Base-by-base conservation (phyloP, 2,329 filamentous ascomycete species). In the Neofusicoccum cordaticola region DNA sequence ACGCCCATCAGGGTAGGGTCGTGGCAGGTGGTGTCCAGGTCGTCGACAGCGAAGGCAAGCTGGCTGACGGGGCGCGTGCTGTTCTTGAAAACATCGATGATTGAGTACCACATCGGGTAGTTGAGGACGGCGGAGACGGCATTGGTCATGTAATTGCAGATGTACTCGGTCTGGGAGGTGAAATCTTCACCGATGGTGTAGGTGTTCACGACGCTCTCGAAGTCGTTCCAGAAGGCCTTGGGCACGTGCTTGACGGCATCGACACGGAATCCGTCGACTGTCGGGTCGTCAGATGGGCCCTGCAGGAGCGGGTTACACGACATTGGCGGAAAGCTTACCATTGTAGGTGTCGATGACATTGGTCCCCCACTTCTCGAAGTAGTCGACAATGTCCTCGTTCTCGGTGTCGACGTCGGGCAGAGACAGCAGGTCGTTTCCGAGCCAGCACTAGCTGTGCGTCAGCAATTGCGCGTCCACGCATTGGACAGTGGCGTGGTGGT, bases 241-340 rank as follows among this genome's bases (percentile, higher is more conserved):
- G 86, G 81, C 13, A 88, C 84, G 71, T 88, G 85, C 74, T 86
- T 87, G 67, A 85, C 85, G 0, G 84, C 87, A 67, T 88, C 86
- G 68, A 88, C 83, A 39, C 86, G 84, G 11, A 87, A 77, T 2
- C 86, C 85, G 71, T 87, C 86, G 53, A 77, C 75, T 60, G 56
- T 13, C 12, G 52, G 8, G 2, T 1, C 27, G 27, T 60, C 37
- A 27, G 42, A 4, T 53, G 53, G 53, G 67, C 73, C 75, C 48
- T 75, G 70, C 13, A 66, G 69, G 27, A 3, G 73, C 69, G 11
- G 75, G 72, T 51, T 15, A n/a, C 44, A 47, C 42, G 35, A 19
- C 56, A 47, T 47, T n/a, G 15, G 31, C 13, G 15, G 19, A 12
- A 19, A 11, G 56, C 56, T 60, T 60, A 60, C 56, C 31, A 5